phyloP scores from a whole-genome alignment of 2,329 filamentous ascomycete species.

The Fonsecaea monophora region DNA sequence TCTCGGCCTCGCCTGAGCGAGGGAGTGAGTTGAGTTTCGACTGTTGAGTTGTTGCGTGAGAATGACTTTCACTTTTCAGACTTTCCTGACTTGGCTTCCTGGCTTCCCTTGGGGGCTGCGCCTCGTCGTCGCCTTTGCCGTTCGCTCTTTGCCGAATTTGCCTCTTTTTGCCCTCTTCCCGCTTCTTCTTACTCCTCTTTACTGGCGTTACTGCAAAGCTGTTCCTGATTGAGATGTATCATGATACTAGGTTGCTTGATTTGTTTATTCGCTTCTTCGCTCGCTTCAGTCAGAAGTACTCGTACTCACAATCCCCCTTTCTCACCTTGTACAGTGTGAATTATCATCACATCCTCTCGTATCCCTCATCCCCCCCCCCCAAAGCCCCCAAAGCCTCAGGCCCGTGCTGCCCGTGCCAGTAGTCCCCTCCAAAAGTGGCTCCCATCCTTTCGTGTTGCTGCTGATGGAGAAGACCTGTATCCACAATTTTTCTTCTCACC shows the following conservation, averaged over 20 bases:
- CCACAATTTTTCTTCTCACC: conserved; percentile 11
- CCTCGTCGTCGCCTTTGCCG: conserved; percentile 13
- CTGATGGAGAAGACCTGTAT: conserved; percentile 1
- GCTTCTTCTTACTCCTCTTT: background rate
- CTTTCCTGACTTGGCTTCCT: conserved; percentile 7
- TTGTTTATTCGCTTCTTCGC: conserved; percentile 4
- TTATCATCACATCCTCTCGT: background rate
- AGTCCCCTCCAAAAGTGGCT: conserved; percentile 5
- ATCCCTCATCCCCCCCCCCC: too few species aligned
- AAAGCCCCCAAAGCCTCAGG: background rate
- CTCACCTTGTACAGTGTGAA: background rate
- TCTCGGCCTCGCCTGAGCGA: background rate
- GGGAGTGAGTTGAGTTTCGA: background rate
- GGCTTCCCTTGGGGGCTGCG: conserved; percentile 10
- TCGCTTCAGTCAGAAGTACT: conserved; percentile 7
- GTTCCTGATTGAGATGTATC: background rate
- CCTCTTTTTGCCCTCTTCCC: conserved; percentile 8
- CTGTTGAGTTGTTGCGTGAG: background rate
- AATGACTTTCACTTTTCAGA: conserved; percentile 4
- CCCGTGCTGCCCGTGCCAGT: background rate
- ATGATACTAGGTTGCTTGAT: background rate
- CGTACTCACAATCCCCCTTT: conserved; percentile 1
- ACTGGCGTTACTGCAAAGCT: background rate
- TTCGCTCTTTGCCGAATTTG: conserved; percentile 11
- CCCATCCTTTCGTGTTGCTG: conserved; percentile 6